Base-by-base conservation (phyloP, 164 flowering plant species). In the Nymphaea colorata region DNA sequence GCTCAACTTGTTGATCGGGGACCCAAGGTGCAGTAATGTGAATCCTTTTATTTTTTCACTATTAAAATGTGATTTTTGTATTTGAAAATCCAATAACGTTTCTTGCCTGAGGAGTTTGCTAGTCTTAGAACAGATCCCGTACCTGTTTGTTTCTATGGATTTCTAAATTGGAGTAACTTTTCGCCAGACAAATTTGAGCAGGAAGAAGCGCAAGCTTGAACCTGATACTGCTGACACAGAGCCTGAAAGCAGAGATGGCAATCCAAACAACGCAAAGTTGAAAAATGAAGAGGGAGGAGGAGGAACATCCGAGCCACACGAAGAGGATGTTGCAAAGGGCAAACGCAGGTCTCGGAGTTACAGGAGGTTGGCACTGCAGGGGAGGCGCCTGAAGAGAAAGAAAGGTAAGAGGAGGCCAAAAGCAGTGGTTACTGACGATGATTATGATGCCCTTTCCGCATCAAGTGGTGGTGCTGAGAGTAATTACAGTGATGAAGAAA, bases 1-100 rank as follows among this genome's bases (percentile, higher is more conserved):
- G 89, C 98, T 57, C 87, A 79, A 65, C 78, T 94, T 73, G 90
- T 91, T 69, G 99, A 91, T 72, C 96, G 96, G 64, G 97, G 96
- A 65, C 97, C 99, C 15, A 94, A 91, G 94, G 98, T 94, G 82
- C 66, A 71, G 57, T 12, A 16, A 61, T 57, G 11, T 7, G 25
- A 2, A 11, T n/a, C 11, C 43, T 53, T 12, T 69, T 44, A 36
- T 12, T 11, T 5, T 15, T 66, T n/a, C 59, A 51, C n/a, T 43
- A 4, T 11, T 66, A 41, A 55, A 36, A 53, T 47, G 8, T 18
- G 41, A 53, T 5, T 25, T 55, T 7, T 55, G 5, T 10, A 51
- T 25, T 25, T 4, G 42, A 41, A 7, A 14, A 41, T 2, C 5
- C 11, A 18, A 41, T 53, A 17, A 47, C n/a, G 12, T 16, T 51